These are phyloP conservation scores for Extremus antarcticus DNA, from an alignment of 495 filamentous ascomycete genomes.

Conservation along the genomic window DNA sequence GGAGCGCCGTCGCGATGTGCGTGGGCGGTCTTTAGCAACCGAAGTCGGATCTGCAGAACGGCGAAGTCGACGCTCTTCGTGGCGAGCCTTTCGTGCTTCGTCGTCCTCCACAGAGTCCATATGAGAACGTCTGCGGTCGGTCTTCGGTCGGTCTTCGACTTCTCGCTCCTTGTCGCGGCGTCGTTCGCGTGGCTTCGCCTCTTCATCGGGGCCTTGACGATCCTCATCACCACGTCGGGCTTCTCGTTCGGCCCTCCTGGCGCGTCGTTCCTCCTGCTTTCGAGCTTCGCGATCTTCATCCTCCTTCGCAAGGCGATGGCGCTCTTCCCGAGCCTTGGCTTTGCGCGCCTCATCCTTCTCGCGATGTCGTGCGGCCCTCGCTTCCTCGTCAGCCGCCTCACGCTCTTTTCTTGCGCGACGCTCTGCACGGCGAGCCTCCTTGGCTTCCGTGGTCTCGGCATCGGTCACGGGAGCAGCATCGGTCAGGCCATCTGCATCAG, in stretches of 20 bases:
- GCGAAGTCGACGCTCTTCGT: slow-evolving; percentile 20
- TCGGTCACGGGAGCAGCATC: slow-evolving; percentile 15
- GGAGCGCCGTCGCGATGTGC: slow-evolving; percentile 13
- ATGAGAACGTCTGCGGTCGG: slow-evolving; percentile 13
- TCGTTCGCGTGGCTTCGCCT: slow-evolving; percentile 29
- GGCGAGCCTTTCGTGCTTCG: slow-evolving; percentile 16
- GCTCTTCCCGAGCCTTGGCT: slow-evolving; percentile 31
- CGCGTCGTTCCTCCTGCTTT: slow-evolving; percentile 37
- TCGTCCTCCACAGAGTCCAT: slow-evolving; percentile 17
- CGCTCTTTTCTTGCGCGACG: slow-evolving; percentile 13
- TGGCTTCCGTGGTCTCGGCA: slow-evolving; percentile 15
- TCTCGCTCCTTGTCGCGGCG: slow-evolving; percentile 14
- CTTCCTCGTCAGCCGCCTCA: slow-evolving; percentile 18
- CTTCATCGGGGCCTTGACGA: slow-evolving; percentile 21
- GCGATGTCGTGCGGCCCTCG: slow-evolving; percentile 5
- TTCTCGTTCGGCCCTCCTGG: slow-evolving; percentile 39
- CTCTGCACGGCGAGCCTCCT: slow-evolving; percentile 18
- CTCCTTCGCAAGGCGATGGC: slow-evolving; percentile 34
- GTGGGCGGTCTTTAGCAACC: slow-evolving; percentile 12
- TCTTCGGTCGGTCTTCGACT: slow-evolving; percentile 9
- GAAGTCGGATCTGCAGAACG: slow-evolving; percentile 8
- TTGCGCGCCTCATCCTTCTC: slow-evolving; percentile 25
- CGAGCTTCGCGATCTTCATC: slow-evolving; percentile 40
- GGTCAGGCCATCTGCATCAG: slow-evolving; percentile 13
- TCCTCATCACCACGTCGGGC: slow-evolving; percentile 30